These are phyloP conservation scores for Gossypium schwendimanii DNA, from an alignment of 441 rosid species.

Conservation along the genomic window DNA sequence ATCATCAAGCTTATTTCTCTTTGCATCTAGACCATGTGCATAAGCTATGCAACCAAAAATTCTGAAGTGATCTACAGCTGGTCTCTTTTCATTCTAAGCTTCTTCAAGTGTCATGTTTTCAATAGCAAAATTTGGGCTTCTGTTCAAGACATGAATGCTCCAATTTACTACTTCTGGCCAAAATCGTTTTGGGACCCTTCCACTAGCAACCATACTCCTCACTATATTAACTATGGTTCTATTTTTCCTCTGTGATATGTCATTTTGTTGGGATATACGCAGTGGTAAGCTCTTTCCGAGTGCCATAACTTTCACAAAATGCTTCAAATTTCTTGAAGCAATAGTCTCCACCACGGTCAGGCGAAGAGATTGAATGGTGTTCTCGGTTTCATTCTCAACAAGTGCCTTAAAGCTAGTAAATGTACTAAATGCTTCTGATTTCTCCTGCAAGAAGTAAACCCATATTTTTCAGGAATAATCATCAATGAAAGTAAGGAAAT, in stretches of 20 bases:
- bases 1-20: too few species aligned
- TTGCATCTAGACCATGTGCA: too few species aligned
- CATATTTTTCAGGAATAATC: neutral
- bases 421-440: neutral
- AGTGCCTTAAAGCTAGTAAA: neutral
- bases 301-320: too few species aligned
- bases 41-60: too few species aligned
- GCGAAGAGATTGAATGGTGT: neutral
- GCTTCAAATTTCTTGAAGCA: too few species aligned
- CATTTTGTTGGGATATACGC: too few species aligned
- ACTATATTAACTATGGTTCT: neutral
- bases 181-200: neutral
- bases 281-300: too few species aligned
- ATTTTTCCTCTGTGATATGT: too few species aligned
- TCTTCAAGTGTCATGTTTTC: neutral
- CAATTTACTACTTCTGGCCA: neutral
- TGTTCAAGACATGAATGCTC: neutral
- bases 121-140: neutral
- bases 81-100: neutral
- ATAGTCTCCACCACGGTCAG: neutral
- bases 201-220: neutral
- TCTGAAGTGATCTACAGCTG: neutral
- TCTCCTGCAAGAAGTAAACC: neutral
- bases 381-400: neutral
- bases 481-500: neutral